phyloP scores from a whole-genome alignment of 129 eudicot genomes.

The Flaveria ramosissima region DNA sequence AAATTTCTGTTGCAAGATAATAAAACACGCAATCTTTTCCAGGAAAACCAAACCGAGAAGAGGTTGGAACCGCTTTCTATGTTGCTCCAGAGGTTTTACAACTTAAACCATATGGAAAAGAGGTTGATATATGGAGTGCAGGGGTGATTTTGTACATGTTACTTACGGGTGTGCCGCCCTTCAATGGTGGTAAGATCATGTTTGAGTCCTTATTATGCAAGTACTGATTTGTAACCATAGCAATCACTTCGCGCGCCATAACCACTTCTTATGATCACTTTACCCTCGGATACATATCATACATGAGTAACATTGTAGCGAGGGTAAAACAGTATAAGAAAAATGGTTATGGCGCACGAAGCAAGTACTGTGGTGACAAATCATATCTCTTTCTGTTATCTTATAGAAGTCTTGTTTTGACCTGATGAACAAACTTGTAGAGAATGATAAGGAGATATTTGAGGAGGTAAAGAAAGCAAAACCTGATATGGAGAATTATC shows the following conservation, averaged over 20 bases:
- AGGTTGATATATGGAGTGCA: constrained; percentile 83
- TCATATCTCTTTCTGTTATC: neutral
- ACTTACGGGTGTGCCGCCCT: constrained; percentile 82
- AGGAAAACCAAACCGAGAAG: constrained; percentile 66
- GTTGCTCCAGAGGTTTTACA: constrained; percentile 82
- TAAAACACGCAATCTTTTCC: constrained; percentile 7
- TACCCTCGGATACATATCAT: neutral
- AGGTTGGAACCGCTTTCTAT: constrained; percentile 88
- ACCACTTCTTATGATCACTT: neutral
- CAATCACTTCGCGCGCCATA: neutral
- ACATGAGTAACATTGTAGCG: neutral
- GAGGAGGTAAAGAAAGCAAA: constrained; percentile 45
- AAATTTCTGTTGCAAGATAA: neutral
- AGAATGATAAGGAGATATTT: constrained; percentile 65
- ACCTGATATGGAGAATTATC: constrained; percentile 58
- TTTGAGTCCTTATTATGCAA: neutral
- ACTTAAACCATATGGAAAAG: constrained; percentile 66
- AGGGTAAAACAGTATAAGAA: neutral
- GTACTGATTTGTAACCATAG: neutral
- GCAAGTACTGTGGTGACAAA: neutral
- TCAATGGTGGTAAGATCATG: constrained; percentile 67
- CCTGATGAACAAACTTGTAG: constrained; percentile 37
- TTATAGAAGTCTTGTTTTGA: neutral
- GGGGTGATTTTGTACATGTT: constrained; percentile 86
- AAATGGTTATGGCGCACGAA: neutral